Evolutionary conservation across 345 rosid species (phyloP).

Genomic region (Hirschfeldia incana): DNA sequence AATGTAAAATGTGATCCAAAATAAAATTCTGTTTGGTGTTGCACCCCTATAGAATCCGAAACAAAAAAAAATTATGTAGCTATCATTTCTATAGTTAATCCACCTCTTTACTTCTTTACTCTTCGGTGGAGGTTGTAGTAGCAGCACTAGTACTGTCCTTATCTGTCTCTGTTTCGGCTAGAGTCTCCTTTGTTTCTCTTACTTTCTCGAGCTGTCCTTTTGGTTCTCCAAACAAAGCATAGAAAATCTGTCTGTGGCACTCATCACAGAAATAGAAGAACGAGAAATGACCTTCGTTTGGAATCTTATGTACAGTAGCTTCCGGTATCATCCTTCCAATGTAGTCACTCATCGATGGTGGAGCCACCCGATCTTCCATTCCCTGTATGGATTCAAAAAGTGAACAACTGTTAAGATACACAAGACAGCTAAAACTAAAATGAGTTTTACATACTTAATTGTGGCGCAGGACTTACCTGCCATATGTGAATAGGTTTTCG

Average conservation of each 20-base stretch:
- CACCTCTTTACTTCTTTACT: conserved; percentile 25
- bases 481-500: conserved; percentile 81
- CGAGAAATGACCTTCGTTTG: conserved; percentile 85
- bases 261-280: conserved; percentile 76
- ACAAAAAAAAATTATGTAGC: neutral
- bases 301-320: conserved; percentile 62
- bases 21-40: conserved; percentile 1
- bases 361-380: conserved; percentile 70
- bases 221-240: conserved; percentile 68
- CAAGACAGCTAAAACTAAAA: neutral
- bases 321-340: conserved; percentile 69
- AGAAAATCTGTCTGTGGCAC: conserved; percentile 73
- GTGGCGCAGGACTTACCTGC: conserved; percentile 65
- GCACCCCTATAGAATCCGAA: neutral
- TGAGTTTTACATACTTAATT: too few relatives aligned
- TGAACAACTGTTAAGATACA: conserved; percentile 1
- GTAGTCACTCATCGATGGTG: conserved; percentile 68
- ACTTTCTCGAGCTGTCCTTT: conserved; percentile 55
- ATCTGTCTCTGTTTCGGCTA: conserved; percentile 13
- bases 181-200: conserved; percentile 16
- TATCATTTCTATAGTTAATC: conserved; percentile 9
- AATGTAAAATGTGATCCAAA: conserved; percentile 1
- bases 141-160: neutral
- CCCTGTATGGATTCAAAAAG: conserved; percentile 49
- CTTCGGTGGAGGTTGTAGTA: conserved; percentile 21